A percentile compares a stretch with the other conserved stretches of the same genome.
phyloP scores from a whole-genome alignment of 2,329 filamentous ascomycete species.

The Talaromyces sp. region DNA sequence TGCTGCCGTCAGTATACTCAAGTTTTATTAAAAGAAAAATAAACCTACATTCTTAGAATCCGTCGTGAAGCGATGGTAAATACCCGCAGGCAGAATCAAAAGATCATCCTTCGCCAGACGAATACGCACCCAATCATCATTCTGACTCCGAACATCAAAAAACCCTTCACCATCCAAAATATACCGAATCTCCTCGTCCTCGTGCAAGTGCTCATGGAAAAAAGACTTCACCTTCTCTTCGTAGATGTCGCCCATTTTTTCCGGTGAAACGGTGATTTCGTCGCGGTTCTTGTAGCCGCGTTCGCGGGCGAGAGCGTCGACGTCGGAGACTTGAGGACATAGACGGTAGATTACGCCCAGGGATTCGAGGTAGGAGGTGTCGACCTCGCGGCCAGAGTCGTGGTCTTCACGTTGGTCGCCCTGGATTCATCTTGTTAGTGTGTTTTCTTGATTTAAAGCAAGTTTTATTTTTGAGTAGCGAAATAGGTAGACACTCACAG shows the following conservation, averaged over 20 bases:
- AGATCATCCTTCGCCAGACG: slow-evolving; percentile 78
- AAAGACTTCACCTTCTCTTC: slow-evolving; percentile 91
- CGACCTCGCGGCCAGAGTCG: slow-evolving; percentile 70
- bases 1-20: slow-evolving; percentile 36
- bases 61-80: slow-evolving; percentile 96
- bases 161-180: slow-evolving; percentile 83
- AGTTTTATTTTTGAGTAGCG: neutral
- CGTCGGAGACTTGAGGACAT: slow-evolving; percentile 57
- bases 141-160: slow-evolving; percentile 81
- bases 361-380: slow-evolving; percentile 58
- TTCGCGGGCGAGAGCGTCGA: slow-evolving; percentile 66
- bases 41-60: slow-evolving; percentile 75
- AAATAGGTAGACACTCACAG: slow-evolving; percentile 37
- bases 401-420: slow-evolving; percentile 91
- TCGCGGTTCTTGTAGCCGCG: slow-evolving; percentile 92
- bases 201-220: slow-evolving; percentile 92
- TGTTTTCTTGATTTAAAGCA: neutral
- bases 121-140: slow-evolving; percentile 86
- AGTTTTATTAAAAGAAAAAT: neutral
- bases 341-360: slow-evolving; percentile 77
- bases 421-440: slow-evolving; percentile 39
- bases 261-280: slow-evolving; percentile 81
- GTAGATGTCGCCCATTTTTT: slow-evolving; percentile 78
- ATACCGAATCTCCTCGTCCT: slow-evolving; percentile 97
- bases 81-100: slow-evolving; percentile 88